Evolutionary conservation across 176 grass and related monocot species (phyloP).

Genomic region (Eragrostis nindensis): DNA sequence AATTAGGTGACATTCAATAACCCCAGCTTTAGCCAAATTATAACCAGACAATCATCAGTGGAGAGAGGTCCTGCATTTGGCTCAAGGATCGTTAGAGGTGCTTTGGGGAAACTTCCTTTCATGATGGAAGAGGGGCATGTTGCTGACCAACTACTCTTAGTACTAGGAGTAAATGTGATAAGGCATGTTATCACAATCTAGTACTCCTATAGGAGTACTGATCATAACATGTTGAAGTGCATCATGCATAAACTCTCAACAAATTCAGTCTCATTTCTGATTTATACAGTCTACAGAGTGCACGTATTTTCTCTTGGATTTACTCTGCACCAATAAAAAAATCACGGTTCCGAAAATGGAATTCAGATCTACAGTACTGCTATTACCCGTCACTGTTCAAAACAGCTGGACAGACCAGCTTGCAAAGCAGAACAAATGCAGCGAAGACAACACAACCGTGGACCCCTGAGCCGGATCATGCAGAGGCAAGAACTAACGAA

Average conservation of each 20-base stretch:
- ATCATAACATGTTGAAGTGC: too few species aligned
- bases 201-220: too few species aligned
- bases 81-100: too few species aligned
- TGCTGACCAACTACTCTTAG: neutral
- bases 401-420: slow-evolving; percentile 27
- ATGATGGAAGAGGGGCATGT: neutral
- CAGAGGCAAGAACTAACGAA: neutral
- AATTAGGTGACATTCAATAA: neutral
- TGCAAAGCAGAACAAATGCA: slow-evolving; percentile 19
- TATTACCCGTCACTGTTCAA: slow-evolving; percentile 2
- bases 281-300: neutral
- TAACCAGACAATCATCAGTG: neutral
- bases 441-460: slow-evolving; percentile 19
- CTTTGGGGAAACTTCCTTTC: neutral
- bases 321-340: neutral
- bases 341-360: neutral
- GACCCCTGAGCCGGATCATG: neutral
- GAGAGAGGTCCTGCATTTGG: neutral
- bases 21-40: neutral
- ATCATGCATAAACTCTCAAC: too few species aligned
- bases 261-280: too few species aligned
- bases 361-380: neutral
- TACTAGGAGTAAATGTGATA: too few species aligned
- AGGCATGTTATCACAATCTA: neutral
- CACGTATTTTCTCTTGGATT: too few species aligned